Evolutionary conservation across 2,329 filamentous ascomycete genomes (phyloP).

Genomic region (Scleromitrula shiraiana): DNA sequence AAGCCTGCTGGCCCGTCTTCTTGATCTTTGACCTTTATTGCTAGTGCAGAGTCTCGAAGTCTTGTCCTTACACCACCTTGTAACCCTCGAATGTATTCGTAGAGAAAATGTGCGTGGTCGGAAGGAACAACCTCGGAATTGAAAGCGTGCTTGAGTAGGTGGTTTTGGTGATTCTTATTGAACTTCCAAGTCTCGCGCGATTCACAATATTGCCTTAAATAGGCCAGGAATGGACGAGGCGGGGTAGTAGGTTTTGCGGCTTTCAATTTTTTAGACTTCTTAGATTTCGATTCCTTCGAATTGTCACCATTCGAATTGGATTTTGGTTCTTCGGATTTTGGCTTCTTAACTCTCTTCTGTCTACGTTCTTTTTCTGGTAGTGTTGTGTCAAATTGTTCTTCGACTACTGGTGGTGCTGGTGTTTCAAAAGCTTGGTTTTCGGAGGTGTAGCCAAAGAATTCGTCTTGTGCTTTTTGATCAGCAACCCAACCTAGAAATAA

Average conservation of each 20-base stretch:
- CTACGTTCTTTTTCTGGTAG: conserved; percentile 25
- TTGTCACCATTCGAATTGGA: conserved; percentile 13
- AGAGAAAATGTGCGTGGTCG: conserved; percentile 59
- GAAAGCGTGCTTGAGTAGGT: conserved; percentile 76
- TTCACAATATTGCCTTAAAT: conserved; percentile 68
- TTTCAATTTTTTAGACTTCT: conserved; percentile 15
- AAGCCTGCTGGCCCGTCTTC: conserved; percentile 41
- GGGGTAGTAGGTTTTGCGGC: conserved; percentile 10
- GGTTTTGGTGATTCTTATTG: conserved; percentile 86
- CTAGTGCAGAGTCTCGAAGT: conserved; percentile 57
- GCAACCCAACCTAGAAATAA: conserved; percentile 43
- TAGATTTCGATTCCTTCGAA: conserved; percentile 7
- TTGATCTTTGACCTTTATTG: conserved; percentile 50
- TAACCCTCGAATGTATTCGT: conserved; percentile 71
- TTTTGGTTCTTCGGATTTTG: conserved; percentile 13
- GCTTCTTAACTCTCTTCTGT: conserved; percentile 25
- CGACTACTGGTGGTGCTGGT: conserved; percentile 23
- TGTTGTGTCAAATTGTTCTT: conserved; percentile 24
- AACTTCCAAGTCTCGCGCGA: conserved; percentile 79
- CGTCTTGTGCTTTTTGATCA: conserved; percentile 29
- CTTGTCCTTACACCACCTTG: conserved; percentile 67
- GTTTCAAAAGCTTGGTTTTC: conserved; percentile 21
- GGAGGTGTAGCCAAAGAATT: conserved; percentile 16
- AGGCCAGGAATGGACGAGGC: conserved; percentile 57
- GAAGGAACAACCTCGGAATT: conserved; percentile 63